Conservation (phyloP, 148 eudicot genomes). For the Camellia lanceoleosa region DNA sequence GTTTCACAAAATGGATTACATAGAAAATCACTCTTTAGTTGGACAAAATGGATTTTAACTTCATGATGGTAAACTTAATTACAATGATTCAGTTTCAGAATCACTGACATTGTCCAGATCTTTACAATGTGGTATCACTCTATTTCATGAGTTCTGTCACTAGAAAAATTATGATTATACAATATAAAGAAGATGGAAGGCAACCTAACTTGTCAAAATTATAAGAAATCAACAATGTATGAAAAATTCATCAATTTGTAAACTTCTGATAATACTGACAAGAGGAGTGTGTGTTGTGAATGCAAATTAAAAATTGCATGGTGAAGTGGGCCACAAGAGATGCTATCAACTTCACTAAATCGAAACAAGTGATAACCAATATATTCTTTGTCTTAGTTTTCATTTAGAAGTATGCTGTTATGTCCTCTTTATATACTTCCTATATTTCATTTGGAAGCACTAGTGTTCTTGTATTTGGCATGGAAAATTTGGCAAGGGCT, state of each 20-base stretch:
- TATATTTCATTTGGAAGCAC: background rate
- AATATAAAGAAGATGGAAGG: background rate
- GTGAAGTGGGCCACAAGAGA: background rate
- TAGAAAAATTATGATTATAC: background rate
- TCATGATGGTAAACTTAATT: background rate
- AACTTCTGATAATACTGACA: conserved; percentile 4
- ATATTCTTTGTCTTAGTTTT: background rate
- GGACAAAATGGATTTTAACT: background rate
- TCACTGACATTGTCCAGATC: background rate
- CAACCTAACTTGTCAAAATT: background rate
- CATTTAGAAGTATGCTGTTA: background rate
- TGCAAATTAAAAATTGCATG: background rate
- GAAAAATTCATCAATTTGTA: background rate
- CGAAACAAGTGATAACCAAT: background rate
- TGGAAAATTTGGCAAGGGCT: no score
- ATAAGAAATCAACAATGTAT: background rate
- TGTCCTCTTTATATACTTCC: background rate
- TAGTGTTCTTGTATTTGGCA: no score
- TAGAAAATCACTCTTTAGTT: background rate
- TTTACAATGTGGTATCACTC: background rate
- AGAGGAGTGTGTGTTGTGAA: background rate
- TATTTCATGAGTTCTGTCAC: background rate
- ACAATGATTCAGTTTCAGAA: background rate
- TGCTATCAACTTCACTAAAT: background rate
- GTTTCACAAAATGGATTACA: background rate